A percentile compares a stretch with the other conserved stretches of the same genome.
These are phyloP conservation scores for Otatea glauca DNA, from an alignment of 176 grass and related monocot genomes.

Conservation along the genomic window DNA sequence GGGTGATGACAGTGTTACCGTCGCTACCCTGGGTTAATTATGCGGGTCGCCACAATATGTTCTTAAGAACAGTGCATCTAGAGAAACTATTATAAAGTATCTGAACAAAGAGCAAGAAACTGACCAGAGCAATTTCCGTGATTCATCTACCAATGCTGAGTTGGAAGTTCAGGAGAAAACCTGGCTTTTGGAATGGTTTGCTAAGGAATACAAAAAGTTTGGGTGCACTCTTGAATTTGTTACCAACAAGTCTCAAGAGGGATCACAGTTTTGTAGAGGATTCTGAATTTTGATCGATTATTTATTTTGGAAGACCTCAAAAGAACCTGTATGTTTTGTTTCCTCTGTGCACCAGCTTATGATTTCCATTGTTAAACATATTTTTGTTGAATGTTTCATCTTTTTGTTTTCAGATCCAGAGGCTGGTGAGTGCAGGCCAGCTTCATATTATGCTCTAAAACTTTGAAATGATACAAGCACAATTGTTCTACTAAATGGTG, in stretches of 20 bases:
- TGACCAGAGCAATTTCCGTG: slow-evolving; percentile 73
- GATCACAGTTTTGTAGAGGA: slow-evolving; percentile 66
- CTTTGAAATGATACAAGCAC: slow-evolving; percentile 6
- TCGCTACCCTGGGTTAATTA: no score
- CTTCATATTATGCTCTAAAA: neutral
- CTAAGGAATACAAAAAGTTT: slow-evolving; percentile 82
- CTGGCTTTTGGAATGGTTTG: slow-evolving; percentile 76
- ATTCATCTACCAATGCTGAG: slow-evolving; percentile 59
- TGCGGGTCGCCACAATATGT: no score
- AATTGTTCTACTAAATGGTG: neutral
- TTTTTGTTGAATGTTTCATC: neutral
- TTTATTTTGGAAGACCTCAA: slow-evolving; percentile 15
- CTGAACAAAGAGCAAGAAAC: slow-evolving; percentile 69
- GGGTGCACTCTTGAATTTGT: slow-evolving; percentile 84
- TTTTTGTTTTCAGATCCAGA: neutral
- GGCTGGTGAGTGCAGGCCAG: neutral
- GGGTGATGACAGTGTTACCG: no score
- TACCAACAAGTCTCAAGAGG: slow-evolving; percentile 78
- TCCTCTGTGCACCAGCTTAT: neutral
- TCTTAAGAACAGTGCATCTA: slow-evolving; percentile 65
- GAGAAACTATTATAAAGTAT: slow-evolving; percentile 62
- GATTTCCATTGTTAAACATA: neutral
- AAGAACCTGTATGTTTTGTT: neutral
- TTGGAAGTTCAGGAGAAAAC: slow-evolving; percentile 70
- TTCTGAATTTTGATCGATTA: slow-evolving; percentile 23